phyloP scores from a whole-genome alignment of 2,329 filamentous ascomycete species.

The Cyphellophora attinorum region DNA sequence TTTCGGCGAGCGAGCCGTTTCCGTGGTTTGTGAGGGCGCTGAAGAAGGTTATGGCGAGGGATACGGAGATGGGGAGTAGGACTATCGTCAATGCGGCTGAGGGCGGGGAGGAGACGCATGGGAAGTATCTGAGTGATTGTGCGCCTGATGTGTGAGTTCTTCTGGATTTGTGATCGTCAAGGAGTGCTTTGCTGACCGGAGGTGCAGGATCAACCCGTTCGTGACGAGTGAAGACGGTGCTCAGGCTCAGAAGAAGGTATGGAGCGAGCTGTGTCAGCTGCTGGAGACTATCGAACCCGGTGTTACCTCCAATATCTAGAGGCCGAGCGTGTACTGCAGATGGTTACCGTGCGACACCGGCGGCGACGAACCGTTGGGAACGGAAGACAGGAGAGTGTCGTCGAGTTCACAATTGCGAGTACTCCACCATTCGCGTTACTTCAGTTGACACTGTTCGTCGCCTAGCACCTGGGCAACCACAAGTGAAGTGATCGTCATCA shows the following conservation, averaged over 20 bases:
- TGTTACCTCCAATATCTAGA: slow-evolving; percentile 16
- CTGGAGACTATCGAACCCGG: slow-evolving; percentile 35
- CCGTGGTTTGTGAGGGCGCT: slow-evolving; percentile 16
- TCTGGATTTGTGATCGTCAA: too few relatives aligned
- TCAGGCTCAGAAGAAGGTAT: slow-evolving; percentile 29
- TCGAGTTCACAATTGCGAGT: too few relatives aligned
- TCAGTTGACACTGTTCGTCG: too few relatives aligned
- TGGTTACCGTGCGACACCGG: too few relatives aligned
- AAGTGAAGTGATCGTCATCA: too few relatives aligned
- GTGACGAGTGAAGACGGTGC: slow-evolving; percentile 31
- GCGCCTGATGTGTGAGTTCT: slow-evolving; percentile 18
- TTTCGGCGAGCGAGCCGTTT: slow-evolving; percentile 34
- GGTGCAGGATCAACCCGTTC: too few relatives aligned
- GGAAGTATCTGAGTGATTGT: slow-evolving; percentile 35
- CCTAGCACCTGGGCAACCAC: too few relatives aligned
- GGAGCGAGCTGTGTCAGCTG: slow-evolving; percentile 32
- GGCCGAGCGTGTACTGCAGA: too few relatives aligned
- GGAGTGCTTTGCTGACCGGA: too few relatives aligned
- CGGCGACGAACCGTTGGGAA: too few relatives aligned
- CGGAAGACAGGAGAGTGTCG: too few relatives aligned
- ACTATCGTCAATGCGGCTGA: slow-evolving; percentile 31
- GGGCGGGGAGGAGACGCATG: slow-evolving; percentile 34
- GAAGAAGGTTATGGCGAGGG: slow-evolving; percentile 29
- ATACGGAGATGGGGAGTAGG: slow-evolving; percentile 39
- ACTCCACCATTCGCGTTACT: too few relatives aligned